These are phyloP conservation scores for Hypholoma sublateritium DNA, from an alignment of 768 basidiomycete genomes.

Conservation along the genomic window DNA sequence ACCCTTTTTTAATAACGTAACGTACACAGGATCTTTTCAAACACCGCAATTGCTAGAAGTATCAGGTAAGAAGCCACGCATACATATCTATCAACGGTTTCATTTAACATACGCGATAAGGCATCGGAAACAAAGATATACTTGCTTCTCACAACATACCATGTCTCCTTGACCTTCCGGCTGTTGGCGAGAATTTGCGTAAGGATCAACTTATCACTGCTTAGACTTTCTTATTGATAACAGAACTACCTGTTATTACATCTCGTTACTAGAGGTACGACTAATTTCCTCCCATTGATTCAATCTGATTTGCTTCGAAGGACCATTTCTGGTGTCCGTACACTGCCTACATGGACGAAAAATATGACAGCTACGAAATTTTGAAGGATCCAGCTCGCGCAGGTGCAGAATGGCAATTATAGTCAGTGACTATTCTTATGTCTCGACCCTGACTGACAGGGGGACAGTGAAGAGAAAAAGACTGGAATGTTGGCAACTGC, in stretches of 20 bases:
- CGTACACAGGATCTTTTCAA: conserved; percentile 3
- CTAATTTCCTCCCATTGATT: background rate
- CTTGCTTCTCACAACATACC: background rate
- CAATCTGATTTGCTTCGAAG: background rate
- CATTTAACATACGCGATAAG: background rate
- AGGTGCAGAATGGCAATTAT: background rate
- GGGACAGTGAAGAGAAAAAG: background rate
- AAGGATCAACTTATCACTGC: background rate
- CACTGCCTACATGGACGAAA: background rate
- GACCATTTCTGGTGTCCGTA: background rate
- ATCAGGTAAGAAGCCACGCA: background rate
- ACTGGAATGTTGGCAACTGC: background rate
- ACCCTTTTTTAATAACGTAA: background rate
- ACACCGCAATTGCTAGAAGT: conserved; percentile 15
- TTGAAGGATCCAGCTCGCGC: background rate
- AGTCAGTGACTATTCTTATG: background rate
- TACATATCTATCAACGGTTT: background rate
- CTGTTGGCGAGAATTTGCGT: conserved; percentile 6
- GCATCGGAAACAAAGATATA: conserved; percentile 1
- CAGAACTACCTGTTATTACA: too few relatives aligned
- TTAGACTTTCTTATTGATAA: background rate
- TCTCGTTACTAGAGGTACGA: background rate
- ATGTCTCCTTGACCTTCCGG: background rate
- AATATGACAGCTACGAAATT: background rate
- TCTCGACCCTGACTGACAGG: background rate